Evolutionary conservation across 331 rosid genomes (phyloP), one percentile per base, ranked within the genome.

Genomic region (Quercus phellos): DNA sequence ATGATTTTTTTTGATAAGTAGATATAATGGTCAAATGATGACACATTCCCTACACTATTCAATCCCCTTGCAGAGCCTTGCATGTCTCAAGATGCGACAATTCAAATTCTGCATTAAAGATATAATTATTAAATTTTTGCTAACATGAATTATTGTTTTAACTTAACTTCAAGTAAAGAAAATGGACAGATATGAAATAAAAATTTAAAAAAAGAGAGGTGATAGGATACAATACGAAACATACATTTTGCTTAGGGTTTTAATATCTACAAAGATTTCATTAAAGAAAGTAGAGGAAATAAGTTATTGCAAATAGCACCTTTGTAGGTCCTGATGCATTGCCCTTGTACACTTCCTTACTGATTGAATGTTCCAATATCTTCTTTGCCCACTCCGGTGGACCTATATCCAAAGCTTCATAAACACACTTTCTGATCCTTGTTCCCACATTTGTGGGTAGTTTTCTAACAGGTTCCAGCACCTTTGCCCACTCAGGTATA

Each of bases 261-360:
- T 19, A 35, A 21, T 19, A 43, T 14, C 42, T 70, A 56, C 51
- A 81, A 27, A 53, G 46, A 69, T 14, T 72, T 19, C 35, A 69
- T 11, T 7, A 24, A 74, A 70, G 34, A 63, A 50, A 26, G 79
- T 46, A 72, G 21, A 78, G 50, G 73, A 67, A 67, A 74, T 3
- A 80, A 86, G 79, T 51, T 77, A 29, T 55, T 59, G 53, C 11
- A 67, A 87, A 51, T 71, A 79, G 81, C 81, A 95, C 99, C 99
- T 95, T 95, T 30, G 99, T 95, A 61, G 99, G 99, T 71, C 99
- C 99, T 63, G 99, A 95, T n/a, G 99, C 99, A 74, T 95, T 95
- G 82, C 99, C 98, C 88, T 95, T 95, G 82, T 95, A 95, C 76
- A 95, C 98, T 77, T 90, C 96, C 91, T 90, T 95, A 75, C 99